Evolutionary conservation across 768 basidiomycete genomes (phyloP), one percentile per base, ranked within the genome.

Genomic region (Rhizopogon sp.): DNA sequence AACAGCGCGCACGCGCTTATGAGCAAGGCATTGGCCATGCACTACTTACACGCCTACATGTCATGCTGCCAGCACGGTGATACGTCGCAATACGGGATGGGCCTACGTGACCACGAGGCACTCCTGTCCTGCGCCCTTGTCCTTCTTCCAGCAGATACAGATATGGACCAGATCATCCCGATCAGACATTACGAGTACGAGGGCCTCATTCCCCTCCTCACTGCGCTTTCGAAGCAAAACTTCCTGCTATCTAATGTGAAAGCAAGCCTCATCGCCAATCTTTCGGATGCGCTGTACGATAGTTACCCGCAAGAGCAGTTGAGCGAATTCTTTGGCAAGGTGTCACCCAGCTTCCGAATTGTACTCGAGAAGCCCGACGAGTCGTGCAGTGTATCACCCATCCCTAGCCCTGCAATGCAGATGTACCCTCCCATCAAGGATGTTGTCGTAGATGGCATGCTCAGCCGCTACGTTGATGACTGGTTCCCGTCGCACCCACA

Each of bases 31-130:
- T 70, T 77, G 16, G 72, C 74, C 2, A 65, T 69, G 6, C 67
- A 70, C 52, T 70, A 76, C 56, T 65, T 85, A 31, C 70, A 79
- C 37, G 64, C 78, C 11, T 85, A 83, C 62, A 68, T 68, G 53
- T 58, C 70, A n/a, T 64, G 75, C 11, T 65, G 71, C 59, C 49
- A 58, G 58, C 61, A 62, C 16, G 65, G 64, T 6, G 58, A 58
- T 37, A 53, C 72, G 46, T 60, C 64, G 0, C 46, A 49, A 41
- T 56, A 42, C 29, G 66, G 70, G 4, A 71, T 84, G 43, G 57
- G 61, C 1, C 3, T 59, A 0, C 58, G 66, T 6, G 81, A 84
- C 39, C 79, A 81, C 72, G 76, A 77, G 41, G 50, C 56, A 2
- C 63, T 76, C 6, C 59, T 87, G 16, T 59, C 78, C 1, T 74